These are phyloP conservation scores for Puccinia polysora DNA, from an alignment of 1,284 basidiomycete genomes.

Conservation along the genomic window DNA sequence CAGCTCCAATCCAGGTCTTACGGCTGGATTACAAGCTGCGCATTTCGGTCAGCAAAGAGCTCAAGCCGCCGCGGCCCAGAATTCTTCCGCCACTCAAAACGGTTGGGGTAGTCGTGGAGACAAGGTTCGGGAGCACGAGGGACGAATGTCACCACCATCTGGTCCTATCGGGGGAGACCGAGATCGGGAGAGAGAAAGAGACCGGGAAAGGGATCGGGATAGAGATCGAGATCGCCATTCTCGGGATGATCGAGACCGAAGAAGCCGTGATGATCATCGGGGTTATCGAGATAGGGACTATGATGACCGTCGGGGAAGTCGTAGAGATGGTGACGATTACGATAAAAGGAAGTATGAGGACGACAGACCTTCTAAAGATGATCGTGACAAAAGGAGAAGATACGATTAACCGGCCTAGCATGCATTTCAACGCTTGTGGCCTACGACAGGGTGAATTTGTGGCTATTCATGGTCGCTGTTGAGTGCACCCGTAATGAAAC, in stretches of 20 bases:
- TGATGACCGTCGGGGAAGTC: slow-evolving; percentile 17
- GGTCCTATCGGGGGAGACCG: slow-evolving; percentile 7
- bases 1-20: slow-evolving; percentile 35
- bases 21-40: slow-evolving; percentile 38
- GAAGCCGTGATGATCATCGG: slow-evolving; percentile 24
- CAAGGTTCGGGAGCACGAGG: slow-evolving; percentile 12
- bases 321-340: slow-evolving; percentile 28
- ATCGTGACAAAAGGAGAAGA: slow-evolving; percentile 38
- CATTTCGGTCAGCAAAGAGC: slow-evolving; percentile 40
- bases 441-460: too few relatives aligned
- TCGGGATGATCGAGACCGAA: slow-evolving; percentile 27
- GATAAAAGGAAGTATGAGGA: slow-evolving; percentile 33
- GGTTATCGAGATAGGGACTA: slow-evolving; percentile 26
- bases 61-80: slow-evolving; percentile 30
- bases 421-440: not conserved
- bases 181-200: slow-evolving; percentile 25
- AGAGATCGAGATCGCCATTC: slow-evolving; percentile 23
- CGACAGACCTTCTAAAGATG: slow-evolving; percentile 21
- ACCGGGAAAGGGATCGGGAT: slow-evolving; percentile 21
- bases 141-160: not conserved
- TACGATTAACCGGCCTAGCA: slow-evolving; percentile 23
- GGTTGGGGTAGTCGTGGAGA: slow-evolving; percentile 35
- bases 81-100: not conserved
- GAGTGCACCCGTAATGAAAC: too few relatives aligned
- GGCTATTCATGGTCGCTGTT: too few relatives aligned